Base-by-base conservation (phyloP, 2,329 filamentous ascomycete genomes). In the Paracamarosporium sp. region DNA sequence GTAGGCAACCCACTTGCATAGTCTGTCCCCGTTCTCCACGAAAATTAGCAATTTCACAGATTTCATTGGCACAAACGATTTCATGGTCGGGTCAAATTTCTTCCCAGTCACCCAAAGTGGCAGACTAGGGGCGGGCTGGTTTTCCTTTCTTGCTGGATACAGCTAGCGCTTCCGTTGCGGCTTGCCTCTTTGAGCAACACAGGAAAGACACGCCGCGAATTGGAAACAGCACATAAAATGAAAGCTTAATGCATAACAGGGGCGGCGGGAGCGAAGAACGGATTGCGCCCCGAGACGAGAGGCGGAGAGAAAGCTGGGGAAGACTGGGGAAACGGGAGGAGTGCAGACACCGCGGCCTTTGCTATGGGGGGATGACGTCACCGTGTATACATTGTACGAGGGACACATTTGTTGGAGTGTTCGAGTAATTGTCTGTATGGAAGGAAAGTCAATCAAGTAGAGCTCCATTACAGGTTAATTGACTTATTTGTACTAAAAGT, bases 321-420 rank as follows among this genome's bases (percentile, higher is more conserved):
- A 50, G 33, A 8, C n/a, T 22, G 31, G 46, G 31, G 47, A 38
- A 38, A 1, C 3, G 8, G 13, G 22, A 11, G 17, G 33, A 28
- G 13, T 28, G 38, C 47, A 50, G 20, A 50, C 15, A 30, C 47
- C 47, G 47, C 47, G 47, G 33, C 13, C n/a, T 50, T 50, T 50
- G 33, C 12, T 27, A 13, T 5, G 7, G 24, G 22, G 24, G 24
- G 22, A 28, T 50, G 47, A 50, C 47, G 47, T 50, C 47, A 50
- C 28, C 25, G 13, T 7, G 13, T 38, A 9, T 15, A 24, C 17
- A 7, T n/a, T 25, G 8, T 5, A 5, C 31, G 31, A 48, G 5
- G 6, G 22, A 17, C 13, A 15, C 17, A 20, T 12, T 20, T 44
- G 20, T 27, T 12, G n/a, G 2, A 25, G 15, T 5, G 22, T 20